Percentiles rank a stretch among this genome's conserved stretches.
Evolutionary conservation across 768 basidiomycete genomes (phyloP).

Genomic region (Daedaleopsis nitida): DNA sequence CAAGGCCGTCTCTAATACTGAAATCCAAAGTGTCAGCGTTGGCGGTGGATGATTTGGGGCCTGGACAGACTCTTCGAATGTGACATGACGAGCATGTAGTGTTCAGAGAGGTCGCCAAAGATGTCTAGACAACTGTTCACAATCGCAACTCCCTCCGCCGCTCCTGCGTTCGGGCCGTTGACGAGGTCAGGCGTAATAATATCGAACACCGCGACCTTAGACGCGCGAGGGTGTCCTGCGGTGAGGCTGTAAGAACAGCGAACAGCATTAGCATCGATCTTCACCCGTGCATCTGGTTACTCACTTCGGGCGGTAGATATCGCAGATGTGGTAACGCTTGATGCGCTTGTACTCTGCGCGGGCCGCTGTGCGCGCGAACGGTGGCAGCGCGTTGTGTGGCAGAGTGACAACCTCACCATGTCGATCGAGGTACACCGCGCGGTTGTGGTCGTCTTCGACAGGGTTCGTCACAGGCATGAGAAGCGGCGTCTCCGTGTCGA

Average conservation of each 20-base stretch:
- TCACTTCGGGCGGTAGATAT: conserved; percentile 71
- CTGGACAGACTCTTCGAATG: conserved; percentile 67
- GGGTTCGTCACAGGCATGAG: conserved; percentile 70
- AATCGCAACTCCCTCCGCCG: conserved; percentile 73
- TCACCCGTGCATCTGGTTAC: conserved; percentile 14
- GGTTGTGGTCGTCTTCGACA: conserved; percentile 55
- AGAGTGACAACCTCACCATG: conserved; percentile 77
- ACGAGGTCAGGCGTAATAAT: conserved; percentile 77
- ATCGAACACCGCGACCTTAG: conserved; percentile 80
- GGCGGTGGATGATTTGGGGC: not conserved
- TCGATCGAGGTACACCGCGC: conserved; percentile 77
- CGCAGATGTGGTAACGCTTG: conserved; percentile 80
- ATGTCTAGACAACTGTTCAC: conserved; percentile 65
- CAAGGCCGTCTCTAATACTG: conserved; percentile 70
- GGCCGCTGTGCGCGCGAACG: conserved; percentile 85
- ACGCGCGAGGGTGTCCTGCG: conserved; percentile 71
- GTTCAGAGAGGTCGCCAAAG: conserved; percentile 68
- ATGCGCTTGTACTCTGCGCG: conserved; percentile 65
- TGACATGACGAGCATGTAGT: conserved; percentile 77
- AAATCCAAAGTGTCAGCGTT: conserved; percentile 1
- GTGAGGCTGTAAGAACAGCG: conserved; percentile 44
- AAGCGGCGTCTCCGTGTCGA: conserved; percentile 85
- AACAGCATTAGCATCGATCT: not conserved
- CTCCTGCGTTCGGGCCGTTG: conserved; percentile 65
- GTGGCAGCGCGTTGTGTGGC: conserved; percentile 70